Evolutionary conservation across 2,329 filamentous ascomycete genomes (phyloP), one percentile per base, ranked within the genome.

Genomic region (Trichothecium sympodiale): DNA sequence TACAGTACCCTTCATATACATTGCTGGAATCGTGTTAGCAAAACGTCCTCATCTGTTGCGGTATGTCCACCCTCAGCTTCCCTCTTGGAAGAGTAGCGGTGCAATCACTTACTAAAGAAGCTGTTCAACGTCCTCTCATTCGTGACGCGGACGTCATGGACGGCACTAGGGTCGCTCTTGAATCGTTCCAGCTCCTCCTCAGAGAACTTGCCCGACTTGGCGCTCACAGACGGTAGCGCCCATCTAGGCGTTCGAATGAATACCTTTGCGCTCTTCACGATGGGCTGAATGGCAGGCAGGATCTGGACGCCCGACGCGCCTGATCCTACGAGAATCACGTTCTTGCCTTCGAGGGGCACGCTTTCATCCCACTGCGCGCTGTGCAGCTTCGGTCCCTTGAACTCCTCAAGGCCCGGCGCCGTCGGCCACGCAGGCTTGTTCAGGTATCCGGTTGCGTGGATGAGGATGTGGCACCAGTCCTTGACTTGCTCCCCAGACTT

Each of bases 291-390:
- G 20, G 62, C 59, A 1, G 69, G 63, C 8, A 71, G 46, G 20
- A 75, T 55, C 42, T 75, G 71, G n/a, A 74, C 60, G 1, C 67
- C 69, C 1, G 68, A 70, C n/a, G 69, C 60, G 6, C 69, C 69
- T 34, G 70, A 74, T 8, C 71, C 71, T 31, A 76, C 69, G 12
- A 76, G 56, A 3, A 62, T 67, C 7, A 74, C 61, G 1, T 55
- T 59, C 46, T 74, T 74, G 41, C 57, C 61, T n/a, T 56, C 45
- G 38, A 62, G 59, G 34, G 69, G 60, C 28, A 71, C 18, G 3
- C 15, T 31, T 9, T 37, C 35, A 18, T 35, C 35, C 35, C 35
- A 40, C 13, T 54, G 55, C 2, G 71, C 70, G 4, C 64, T 73
- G 46, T 77, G 71, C 23, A 75, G 53, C 6, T 71, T 43, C 1